These are phyloP conservation scores for Trametes versicolor DNA, from an alignment of 1,284 basidiomycete species.

Conservation along the genomic window DNA sequence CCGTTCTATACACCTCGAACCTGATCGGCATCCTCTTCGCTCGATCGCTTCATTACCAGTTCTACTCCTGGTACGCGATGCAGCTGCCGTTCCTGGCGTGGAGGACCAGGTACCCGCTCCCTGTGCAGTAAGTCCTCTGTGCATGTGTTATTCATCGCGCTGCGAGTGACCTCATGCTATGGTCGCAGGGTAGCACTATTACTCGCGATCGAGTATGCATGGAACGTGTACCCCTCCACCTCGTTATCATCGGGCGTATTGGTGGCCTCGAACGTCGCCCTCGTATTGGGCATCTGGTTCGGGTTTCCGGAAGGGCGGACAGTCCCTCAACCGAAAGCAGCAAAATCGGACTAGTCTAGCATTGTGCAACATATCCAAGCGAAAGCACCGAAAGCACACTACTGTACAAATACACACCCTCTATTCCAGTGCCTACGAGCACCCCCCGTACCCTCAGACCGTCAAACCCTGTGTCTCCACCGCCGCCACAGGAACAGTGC, in stretches of 20 bases:
- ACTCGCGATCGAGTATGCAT: slow-evolving; percentile 81
- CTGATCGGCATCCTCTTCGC: slow-evolving; percentile 93
- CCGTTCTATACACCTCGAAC: slow-evolving; percentile 91
- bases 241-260: slow-evolving; percentile 73
- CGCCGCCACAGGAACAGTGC: slow-evolving; percentile 64
- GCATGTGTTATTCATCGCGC: neutral
- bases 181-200: slow-evolving; percentile 67
- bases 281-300: slow-evolving; percentile 75
- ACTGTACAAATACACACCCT: slow-evolving; percentile 13
- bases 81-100: slow-evolving; percentile 90
- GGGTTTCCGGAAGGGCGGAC: slow-evolving; percentile 54
- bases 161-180: neutral
- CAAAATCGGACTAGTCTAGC: slow-evolving; percentile 24
- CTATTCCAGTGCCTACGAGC: slow-evolving; percentile 1
- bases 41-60: slow-evolving; percentile 98
- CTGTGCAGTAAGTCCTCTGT: slow-evolving; percentile 63
- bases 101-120: slow-evolving; percentile 71
- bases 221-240: slow-evolving; percentile 91
- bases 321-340: too few species aligned
- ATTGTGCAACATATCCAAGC: slow-evolving; percentile 1
- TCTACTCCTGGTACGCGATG: slow-evolving; percentile 98
- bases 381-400: neutral
- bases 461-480: slow-evolving; percentile 67
- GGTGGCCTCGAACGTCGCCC: slow-evolving; percentile 61
- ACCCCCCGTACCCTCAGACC: slow-evolving; percentile 48